Conservation (phyloP, 2,329 filamentous ascomycete genomes). For the Lasiodiplodia gonubiensis region DNA sequence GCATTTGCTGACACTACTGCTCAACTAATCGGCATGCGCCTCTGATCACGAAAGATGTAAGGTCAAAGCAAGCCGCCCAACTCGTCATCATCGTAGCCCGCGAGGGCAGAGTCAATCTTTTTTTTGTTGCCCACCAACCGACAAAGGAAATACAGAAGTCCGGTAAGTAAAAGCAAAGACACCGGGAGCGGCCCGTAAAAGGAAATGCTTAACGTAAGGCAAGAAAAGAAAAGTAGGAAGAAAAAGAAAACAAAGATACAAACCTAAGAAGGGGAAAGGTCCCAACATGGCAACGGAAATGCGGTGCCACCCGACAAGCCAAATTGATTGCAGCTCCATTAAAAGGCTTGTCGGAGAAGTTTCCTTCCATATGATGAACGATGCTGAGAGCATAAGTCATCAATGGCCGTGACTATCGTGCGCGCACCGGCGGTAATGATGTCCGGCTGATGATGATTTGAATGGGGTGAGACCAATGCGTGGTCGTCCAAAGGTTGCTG, state of each 20-base stretch:
- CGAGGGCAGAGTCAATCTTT: conserved; percentile 30
- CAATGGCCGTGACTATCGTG: conserved; percentile 8
- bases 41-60: conserved; percentile 27
- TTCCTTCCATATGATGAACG: conserved; percentile 22
- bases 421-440: conserved; percentile 12
- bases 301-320: conserved; percentile 26
- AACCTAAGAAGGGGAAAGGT: conserved; percentile 23
- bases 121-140: conserved; percentile 27
- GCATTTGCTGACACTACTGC: conserved; percentile 23
- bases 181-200: conserved; percentile 4
- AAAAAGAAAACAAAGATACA: conserved; percentile 28
- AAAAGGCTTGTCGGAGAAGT: conserved; percentile 27
- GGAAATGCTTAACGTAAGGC: conserved; percentile 13
- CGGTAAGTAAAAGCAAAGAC: conserved; percentile 18
- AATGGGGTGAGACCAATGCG: conserved; percentile 22
- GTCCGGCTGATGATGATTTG: conserved; percentile 19
- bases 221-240: conserved; percentile 20
- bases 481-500: conserved; percentile 23
- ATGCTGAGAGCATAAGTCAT: conserved; percentile 14
- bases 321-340: conserved; percentile 12
- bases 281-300: conserved; percentile 27
- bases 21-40: conserved; percentile 23
- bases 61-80: conserved; percentile 28
- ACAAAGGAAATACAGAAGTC: conserved; percentile 17
- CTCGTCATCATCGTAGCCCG: conserved; percentile 29